Evolutionary conservation across 2,329 filamentous ascomycete genomes (phyloP).

Genomic region (Aspergillus carbonarius): DNA sequence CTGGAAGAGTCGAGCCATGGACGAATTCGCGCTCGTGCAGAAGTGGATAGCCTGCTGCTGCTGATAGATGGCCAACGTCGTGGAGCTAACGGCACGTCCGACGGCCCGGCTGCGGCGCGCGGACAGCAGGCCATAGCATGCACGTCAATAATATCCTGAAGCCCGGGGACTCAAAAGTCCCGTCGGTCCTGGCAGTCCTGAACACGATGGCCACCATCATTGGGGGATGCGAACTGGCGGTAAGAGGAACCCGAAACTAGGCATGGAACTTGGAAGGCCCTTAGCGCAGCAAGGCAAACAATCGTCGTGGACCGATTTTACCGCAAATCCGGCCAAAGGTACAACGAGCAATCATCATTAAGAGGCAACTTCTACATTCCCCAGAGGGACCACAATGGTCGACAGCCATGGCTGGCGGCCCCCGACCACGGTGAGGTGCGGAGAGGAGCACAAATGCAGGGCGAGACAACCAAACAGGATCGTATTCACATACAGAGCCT

Average conservation of each 20-base stretch:
- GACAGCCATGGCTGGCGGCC: neutral
- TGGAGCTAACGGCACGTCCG: constrained; percentile 24
- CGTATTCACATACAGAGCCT: neutral
- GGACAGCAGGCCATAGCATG: constrained; percentile 24
- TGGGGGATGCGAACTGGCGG: constrained; percentile 25
- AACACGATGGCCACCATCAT: constrained; percentile 22
- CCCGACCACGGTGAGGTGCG: neutral
- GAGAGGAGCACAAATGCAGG: neutral
- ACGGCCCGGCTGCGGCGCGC: constrained; percentile 27
- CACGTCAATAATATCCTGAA: constrained; percentile 20
- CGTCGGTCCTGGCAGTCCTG: constrained; percentile 2
- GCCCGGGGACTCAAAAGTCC: constrained; percentile 12
- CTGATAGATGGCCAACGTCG: constrained; percentile 14
- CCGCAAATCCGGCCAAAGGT: constrained; percentile 9
- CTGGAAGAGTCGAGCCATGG: constrained; percentile 9
- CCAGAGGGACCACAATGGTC: neutral
- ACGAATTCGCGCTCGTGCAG: constrained; percentile 22
- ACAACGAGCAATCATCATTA: neutral
- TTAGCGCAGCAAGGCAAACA: constrained; percentile 14
- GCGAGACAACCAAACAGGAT: neutral
- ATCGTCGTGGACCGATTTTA: constrained; percentile 13
- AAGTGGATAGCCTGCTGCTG: constrained; percentile 19
- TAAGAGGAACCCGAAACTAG: constrained; percentile 17
- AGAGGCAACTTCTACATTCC: neutral
- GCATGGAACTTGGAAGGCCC: constrained; percentile 5